Conservation (phyloP, 169 alveolate genomes). For the Babesia bigemina region DNA sequence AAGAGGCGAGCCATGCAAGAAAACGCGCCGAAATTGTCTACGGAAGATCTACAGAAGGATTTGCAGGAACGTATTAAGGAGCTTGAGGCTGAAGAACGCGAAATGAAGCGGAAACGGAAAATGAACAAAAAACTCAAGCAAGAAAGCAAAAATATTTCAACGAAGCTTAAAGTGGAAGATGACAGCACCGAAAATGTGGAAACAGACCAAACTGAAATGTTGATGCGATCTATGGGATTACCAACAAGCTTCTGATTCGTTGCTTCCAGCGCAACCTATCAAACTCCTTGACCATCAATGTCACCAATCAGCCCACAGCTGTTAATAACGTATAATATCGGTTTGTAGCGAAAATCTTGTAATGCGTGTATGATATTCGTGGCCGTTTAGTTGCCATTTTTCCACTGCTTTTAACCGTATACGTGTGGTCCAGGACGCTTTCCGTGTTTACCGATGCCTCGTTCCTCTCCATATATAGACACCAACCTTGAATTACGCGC, state of each 20-base stretch:
- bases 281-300: too few species aligned
- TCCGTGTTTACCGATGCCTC: too few species aligned
- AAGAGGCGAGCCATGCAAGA: conserved; percentile 67
- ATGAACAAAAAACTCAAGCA: conserved; percentile 50
- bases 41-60: conserved; percentile 62
- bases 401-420: too few species aligned
- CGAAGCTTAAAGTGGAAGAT: conserved; percentile 11
- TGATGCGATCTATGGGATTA: conserved; percentile 55
- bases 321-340: too few species aligned
- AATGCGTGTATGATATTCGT: too few species aligned
- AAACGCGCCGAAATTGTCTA: conserved; percentile 7
- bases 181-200: conserved; percentile 14
- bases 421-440: too few species aligned
- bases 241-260: conserved; percentile 42
- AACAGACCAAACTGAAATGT: conserved; percentile 13
- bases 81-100: conserved; percentile 62
- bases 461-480: too few species aligned
- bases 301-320: too few species aligned
- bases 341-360: too few species aligned
- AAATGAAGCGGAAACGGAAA: conserved; percentile 39
- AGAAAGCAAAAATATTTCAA: neutral
- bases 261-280: neutral
- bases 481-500: too few species aligned
- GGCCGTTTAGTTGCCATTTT: too few species aligned
- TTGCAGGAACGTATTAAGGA: conserved; percentile 62